Base-by-base conservation (phyloP, 495 filamentous ascomycete genomes). In the Terfezia boudieri region DNA sequence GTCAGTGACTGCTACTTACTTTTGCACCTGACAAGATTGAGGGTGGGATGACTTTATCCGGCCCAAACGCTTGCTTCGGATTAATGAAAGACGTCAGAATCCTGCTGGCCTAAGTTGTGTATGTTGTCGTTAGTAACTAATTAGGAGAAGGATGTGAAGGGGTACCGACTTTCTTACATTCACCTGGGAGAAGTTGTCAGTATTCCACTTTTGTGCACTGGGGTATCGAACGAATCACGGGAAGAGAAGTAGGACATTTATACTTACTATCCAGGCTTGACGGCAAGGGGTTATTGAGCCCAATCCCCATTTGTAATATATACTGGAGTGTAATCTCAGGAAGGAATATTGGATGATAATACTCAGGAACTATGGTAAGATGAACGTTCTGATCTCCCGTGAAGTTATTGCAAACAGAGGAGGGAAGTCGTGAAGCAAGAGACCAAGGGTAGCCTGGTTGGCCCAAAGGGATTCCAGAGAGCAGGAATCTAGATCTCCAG, bases 31-130 rank as follows among this genome's bases (percentile, higher is more conserved):
- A 80, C 57, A 98, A 77, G 61, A 98, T 76, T 48, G 82, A 77
- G 3, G 92, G 90, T 43, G 90, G 90, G 66, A 98, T 98, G 64
- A 98, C 78, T 69, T 96, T 96, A 67, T 98, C 90, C 37, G 90
- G 90, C 4, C 89, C 86, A 67, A 96, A 95, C 11, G 92, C 73
- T 73, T 96, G 90, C 59, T 77, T 76, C 16, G 90, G 92, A 64
- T 98, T 90, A 60, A 98, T 76, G 62, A 98, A 98, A 5, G 89
- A 94, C 41, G 85, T 76, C 50, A 98, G 76, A 60, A 96, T 95
- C 71, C 90, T 94, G 56, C 81, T 83, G 59, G 81, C 84, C 41
- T 46, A 46, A 6, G 26, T 20, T 20, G 20, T 20, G 2, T 32
- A 32, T 32, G 4, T 32, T 5, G 26, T 32, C 26, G 26, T 32